Base-by-base conservation (phyloP, 768 basidiomycete genomes). In the Boletus rubroflammeus region DNA sequence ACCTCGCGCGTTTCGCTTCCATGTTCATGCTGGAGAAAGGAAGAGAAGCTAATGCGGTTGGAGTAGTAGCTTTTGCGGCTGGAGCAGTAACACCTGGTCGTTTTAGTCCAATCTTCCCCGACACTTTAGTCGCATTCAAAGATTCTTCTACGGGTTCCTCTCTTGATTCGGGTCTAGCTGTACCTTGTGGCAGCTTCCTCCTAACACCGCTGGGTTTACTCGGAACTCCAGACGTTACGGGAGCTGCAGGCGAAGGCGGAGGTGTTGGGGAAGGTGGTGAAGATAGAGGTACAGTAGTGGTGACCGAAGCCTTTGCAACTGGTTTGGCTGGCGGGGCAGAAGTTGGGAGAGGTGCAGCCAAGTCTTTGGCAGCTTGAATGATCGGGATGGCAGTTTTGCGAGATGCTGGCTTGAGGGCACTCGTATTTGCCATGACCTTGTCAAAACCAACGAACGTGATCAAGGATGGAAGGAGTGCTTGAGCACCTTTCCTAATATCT, bases 401-500 rank as follows among this genome's bases (percentile, higher is more conserved):
- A 10, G 94, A 95, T 0, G 97, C 97, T 28, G 96, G 89, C 67
- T 98, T 99, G 56, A 99, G 76, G 0, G 85, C 82, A 56, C 80
- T 85, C 11, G 93, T 89, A 71, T 93, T 86, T 34, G 90, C 85
- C 77, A 97, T 77, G 47, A 98, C 86, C 62, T 83, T 83, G 59
- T 93, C 90, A 64, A 83, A 93, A 6, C 97, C 93, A 31, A 84
- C 84, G 44, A 71, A 83, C 3, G 78, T 72, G 46, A 98, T 85
- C 52, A 99, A 70, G 41, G 76, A 72, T 0, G 93, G 92, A 14
- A 99, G 72, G 28, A 98, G 67, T 2, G 85, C 84, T 60, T 91
- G 88, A 6, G 94, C 93, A 14, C 84, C 86, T 72, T 98, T 98
- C 53, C 97, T 84, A 21, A 98, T 90, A 67, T 99, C 97, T 11